These are phyloP conservation scores for Yarrowia sp. DNA, from an alignment of 805 yeast genomes.

Conservation along the genomic window DNA sequence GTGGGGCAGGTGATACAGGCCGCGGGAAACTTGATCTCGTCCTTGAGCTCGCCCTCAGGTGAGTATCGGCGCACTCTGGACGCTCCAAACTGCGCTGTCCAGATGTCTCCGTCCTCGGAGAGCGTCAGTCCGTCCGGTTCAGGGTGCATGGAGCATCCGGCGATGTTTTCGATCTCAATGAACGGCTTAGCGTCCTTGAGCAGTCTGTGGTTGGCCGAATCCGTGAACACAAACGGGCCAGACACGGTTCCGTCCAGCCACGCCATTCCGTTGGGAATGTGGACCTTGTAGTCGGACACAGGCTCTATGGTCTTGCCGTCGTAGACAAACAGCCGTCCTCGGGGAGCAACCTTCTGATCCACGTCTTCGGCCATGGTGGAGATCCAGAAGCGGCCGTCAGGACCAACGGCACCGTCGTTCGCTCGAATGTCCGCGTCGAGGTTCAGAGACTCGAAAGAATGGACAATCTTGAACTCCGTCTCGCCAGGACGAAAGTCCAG, in stretches of 20 bases:
- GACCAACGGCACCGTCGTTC: conserved; percentile 81
- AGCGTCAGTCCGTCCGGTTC: conserved; percentile 83
- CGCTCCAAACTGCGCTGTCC: conserved; percentile 66
- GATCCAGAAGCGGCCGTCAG: conserved; percentile 71
- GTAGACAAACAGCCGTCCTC: conserved; percentile 56
- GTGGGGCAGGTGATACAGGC: conserved; percentile 62
- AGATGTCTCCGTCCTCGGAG: conserved; percentile 53
- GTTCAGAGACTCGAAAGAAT: neutral
- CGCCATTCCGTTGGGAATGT: conserved; percentile 71
- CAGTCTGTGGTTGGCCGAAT: conserved; percentile 47
- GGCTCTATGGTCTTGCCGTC: conserved; percentile 33
- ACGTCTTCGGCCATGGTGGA: conserved; percentile 60
- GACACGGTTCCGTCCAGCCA: conserved; percentile 44
- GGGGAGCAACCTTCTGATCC: conserved; percentile 31
- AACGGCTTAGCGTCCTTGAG: conserved; percentile 42
- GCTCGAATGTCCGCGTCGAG: conserved; percentile 47
- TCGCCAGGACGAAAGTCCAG: neutral
- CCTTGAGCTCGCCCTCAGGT: conserved; percentile 49
- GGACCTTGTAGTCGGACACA: conserved; percentile 43
- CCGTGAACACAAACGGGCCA: conserved; percentile 51
- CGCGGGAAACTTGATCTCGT: conserved; percentile 57
- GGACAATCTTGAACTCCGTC: neutral
- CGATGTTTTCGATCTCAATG: conserved; percentile 39
- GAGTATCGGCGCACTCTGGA: conserved; percentile 55
- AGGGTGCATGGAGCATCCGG: conserved; percentile 27